Base-by-base conservation (phyloP, 1,284 basidiomycete genomes). In the Rhodofomes roseus region DNA sequence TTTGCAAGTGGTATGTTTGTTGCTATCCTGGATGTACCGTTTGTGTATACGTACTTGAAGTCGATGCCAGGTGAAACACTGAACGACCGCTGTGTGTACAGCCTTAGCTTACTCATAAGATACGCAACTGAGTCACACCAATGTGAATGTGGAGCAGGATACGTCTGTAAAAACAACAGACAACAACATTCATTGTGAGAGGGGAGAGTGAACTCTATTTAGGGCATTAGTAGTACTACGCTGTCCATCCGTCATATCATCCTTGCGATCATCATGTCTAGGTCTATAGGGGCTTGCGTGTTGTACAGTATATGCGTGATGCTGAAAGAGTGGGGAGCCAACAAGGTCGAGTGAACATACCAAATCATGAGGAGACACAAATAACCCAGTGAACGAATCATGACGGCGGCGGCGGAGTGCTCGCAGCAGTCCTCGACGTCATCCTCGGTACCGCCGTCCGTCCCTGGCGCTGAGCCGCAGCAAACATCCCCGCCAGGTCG, bases 401-500 rank as follows among this genome's bases (percentile, higher is more conserved):
- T 34, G 48, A 22, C 53, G 54, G 52, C 51, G 50, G 36, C 51
- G 52, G 55, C 9, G 59, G 56, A 41, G 52, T 50, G 31, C 37
- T 57, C 23, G 40, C 51, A 39, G 53, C 43, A 6, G 44, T 58
- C 53, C 54, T 53, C 23, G 60, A 14, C 31, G 39, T 20, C 31
- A 14, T 23, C 46, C 29, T 25, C 39, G 40, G 44, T 6, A 34
- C 57, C 12, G 12, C 29, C 54, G 2, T 18, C 39, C 29, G 53
- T 39, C 31, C 52, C 44, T 37, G 36, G 27, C 59, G 43, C 44
- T 58, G 52, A 56, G 54, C 60, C 55, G 63, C 58, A 58, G 63
- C 63, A 50, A 66, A 68, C 68, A 65, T 63, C 34, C 68, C 61
- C 65, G 62, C 67, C 12, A 69, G 56, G 54, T 71, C 66, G 54